Evolutionary conservation across 2,329 filamentous ascomycete genomes (phyloP).

Genomic region (Fusarium musae): DNA sequence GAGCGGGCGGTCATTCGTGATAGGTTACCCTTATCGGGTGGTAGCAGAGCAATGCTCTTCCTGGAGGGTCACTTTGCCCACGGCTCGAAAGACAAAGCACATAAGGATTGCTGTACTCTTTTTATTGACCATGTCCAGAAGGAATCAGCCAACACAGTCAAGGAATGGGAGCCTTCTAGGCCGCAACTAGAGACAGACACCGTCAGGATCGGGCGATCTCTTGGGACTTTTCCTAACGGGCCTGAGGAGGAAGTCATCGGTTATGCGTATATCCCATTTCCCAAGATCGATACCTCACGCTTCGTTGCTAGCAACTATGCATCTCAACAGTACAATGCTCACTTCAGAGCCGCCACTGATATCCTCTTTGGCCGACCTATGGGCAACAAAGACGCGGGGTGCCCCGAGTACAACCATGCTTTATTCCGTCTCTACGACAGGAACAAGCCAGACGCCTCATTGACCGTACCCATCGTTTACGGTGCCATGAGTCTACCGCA

Average conservation of each 20-base stretch:
- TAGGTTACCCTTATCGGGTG: background rate
- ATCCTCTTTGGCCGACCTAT: constrained; percentile 39
- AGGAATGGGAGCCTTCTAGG: constrained; percentile 36
- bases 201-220: constrained; percentile 21
- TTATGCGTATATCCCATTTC: constrained; percentile 40
- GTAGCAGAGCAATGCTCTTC: constrained; percentile 3
- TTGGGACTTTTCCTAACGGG: constrained; percentile 3
- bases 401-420: constrained; percentile 19
- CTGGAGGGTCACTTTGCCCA: constrained; percentile 11
- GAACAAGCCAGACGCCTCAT: background rate
- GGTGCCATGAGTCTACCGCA: constrained; percentile 26
- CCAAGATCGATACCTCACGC: background rate
- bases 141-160: background rate
- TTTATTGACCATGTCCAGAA: constrained; percentile 33
- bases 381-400: background rate
- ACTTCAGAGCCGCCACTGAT: constrained; percentile 41
- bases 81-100: background rate
- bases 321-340: constrained; percentile 42
- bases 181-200: constrained; percentile 30
- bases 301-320: constrained; percentile 35
- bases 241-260: constrained; percentile 7
- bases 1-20: constrained; percentile 1
- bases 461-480: constrained; percentile 11
- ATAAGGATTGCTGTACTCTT: constrained; percentile 31
- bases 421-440: constrained; percentile 30